These are phyloP conservation scores for Rhodomyrtus tomentosa DNA, from an alignment of 345 rosid species.

Conservation along the genomic window DNA sequence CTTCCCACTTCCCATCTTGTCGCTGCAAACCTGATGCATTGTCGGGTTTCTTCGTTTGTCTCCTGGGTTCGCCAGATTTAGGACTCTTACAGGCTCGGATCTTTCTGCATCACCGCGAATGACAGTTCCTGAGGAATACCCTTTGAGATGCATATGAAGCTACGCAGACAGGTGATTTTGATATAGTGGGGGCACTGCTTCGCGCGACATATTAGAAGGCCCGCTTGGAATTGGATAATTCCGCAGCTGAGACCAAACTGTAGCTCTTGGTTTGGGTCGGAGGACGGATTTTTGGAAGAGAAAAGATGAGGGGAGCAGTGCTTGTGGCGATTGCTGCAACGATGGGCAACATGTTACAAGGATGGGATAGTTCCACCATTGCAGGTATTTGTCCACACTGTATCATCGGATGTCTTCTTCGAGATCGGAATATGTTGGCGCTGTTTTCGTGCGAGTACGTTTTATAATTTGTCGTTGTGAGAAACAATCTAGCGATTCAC, in stretches of 20 bases:
- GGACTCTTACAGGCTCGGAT: not conserved
- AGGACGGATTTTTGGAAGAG: not conserved
- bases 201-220: not conserved
- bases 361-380: constrained; percentile 31
- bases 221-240: not conserved
- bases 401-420: not conserved
- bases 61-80: not conserved
- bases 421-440: not conserved
- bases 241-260: not conserved
- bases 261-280: not conserved
- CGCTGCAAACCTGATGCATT: not conserved
- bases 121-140: not conserved
- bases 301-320: constrained; percentile 22
- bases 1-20: not conserved
- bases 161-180: not conserved
- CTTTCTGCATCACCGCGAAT: not conserved
- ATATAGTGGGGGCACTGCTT: not conserved
- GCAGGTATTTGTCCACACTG: constrained; percentile 12
- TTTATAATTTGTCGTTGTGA: not conserved
- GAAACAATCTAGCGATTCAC: not conserved
- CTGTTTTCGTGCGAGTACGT: not conserved
- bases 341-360: constrained; percentile 22
- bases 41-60: not conserved
- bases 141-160: not conserved
- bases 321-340: constrained; percentile 29